phyloP scores from a whole-genome alignment of 1,284 basidiomycete species.

The Boletus smithii region DNA sequence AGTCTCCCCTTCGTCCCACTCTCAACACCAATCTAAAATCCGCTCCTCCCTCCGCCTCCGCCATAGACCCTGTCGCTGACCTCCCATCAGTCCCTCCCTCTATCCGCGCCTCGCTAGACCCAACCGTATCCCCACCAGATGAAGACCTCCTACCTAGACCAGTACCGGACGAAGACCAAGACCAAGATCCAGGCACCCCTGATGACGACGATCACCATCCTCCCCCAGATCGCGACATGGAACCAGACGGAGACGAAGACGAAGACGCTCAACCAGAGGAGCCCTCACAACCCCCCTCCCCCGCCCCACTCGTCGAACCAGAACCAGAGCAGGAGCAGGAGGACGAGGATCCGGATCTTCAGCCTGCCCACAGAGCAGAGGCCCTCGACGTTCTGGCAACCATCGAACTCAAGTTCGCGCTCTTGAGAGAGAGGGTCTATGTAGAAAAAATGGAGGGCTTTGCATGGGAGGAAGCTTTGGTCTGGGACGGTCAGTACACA shows the following conservation, averaged over 20 bases:
- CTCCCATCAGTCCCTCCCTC: conserved; percentile 20
- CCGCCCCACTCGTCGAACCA: conserved; percentile 23
- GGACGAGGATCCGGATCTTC: conserved; percentile 58
- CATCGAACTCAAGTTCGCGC: conserved; percentile 76
- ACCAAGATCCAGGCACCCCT: conserved; percentile 23
- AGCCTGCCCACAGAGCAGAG: conserved; percentile 73
- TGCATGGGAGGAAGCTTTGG: conserved; percentile 71
- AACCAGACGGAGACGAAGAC: conserved; percentile 39
- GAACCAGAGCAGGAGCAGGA: conserved; percentile 27
- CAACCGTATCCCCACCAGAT: conserved; percentile 20
- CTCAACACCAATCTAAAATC: conserved; percentile 18
- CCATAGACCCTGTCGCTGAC: conserved; percentile 13
- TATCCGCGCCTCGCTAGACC: conserved; percentile 20
- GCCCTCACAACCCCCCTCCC: conserved; percentile 24
- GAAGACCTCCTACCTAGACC: conserved; percentile 7
- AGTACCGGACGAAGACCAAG: conserved; percentile 28
- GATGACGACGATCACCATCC: conserved; percentile 24
- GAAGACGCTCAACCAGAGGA: conserved; percentile 33
- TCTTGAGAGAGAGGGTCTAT: conserved; percentile 69
- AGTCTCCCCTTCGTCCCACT: conserved; percentile 19
- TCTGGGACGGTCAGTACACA: conserved; percentile 53
- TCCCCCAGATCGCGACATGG: conserved; percentile 31
- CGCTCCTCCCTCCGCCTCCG: conserved; percentile 10
- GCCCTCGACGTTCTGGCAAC: conserved; percentile 73
- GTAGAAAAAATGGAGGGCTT: conserved; percentile 80